Percentiles rank a stretch among this genome's conserved stretches.
phyloP scores from a whole-genome alignment of 78 protist genomes.

The Guillardia theta region DNA sequence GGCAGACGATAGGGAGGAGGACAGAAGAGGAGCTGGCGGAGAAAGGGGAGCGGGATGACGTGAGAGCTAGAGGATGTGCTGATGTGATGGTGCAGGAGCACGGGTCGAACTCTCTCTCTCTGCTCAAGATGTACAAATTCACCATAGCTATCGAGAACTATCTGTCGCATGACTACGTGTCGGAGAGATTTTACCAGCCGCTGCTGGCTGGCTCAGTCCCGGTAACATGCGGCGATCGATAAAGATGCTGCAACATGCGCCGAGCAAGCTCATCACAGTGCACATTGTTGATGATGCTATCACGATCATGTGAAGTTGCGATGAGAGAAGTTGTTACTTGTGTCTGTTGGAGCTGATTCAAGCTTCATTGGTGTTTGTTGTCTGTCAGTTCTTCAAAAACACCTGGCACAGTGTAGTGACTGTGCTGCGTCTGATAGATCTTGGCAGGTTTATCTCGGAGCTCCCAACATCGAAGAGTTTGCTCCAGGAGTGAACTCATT shows the following conservation, averaged over 20 bases:
- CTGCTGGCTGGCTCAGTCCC: background rate
- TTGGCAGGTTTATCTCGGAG: background rate
- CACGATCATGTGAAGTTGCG: too few relatives aligned
- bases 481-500: background rate
- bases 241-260: too few relatives aligned
- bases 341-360: too few relatives aligned
- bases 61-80: background rate
- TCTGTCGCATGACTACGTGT: constrained; percentile 26
- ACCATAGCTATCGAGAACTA: constrained; percentile 19
- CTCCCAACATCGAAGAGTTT: background rate
- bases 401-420: too few relatives aligned
- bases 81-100: background rate
- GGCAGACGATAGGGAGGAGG: background rate
- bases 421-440: background rate
- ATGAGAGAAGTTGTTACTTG: too few relatives aligned
- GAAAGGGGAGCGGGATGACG: background rate
- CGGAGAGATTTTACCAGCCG: constrained; percentile 36
- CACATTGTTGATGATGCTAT: too few relatives aligned
- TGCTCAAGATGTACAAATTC: background rate
- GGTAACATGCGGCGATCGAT: too few relatives aligned
- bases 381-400: too few relatives aligned
- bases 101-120: background rate
- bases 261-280: too few relatives aligned
- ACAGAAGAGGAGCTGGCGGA: background rate
- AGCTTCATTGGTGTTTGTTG: too few relatives aligned